Percentiles rank a stretch among this genome's conserved stretches.
phyloP scores from a whole-genome alignment of 176 grass and related monocot genomes.

The Carex parvula region DNA sequence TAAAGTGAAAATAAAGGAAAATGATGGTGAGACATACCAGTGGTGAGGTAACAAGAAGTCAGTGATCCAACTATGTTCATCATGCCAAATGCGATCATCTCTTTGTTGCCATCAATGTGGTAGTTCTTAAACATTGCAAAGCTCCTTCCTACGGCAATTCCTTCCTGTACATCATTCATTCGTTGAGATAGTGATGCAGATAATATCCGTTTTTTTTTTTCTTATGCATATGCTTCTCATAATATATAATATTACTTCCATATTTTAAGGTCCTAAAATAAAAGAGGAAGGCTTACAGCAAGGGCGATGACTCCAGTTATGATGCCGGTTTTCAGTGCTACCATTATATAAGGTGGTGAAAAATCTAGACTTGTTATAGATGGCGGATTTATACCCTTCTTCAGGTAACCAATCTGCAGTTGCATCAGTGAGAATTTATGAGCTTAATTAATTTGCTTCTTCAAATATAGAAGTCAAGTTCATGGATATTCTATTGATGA shows the following conservation, averaged over 20 bases:
- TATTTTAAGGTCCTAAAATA: background rate
- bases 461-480: background rate
- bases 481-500: background rate
- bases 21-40: constrained; percentile 30
- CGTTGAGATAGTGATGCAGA: background rate
- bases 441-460: background rate
- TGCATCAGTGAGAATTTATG: background rate
- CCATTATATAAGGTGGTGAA: constrained; percentile 56
- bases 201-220: background rate
- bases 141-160: constrained; percentile 86
- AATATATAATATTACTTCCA: background rate
- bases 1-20: background rate
- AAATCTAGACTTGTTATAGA: constrained; percentile 60
- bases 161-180: constrained; percentile 56
- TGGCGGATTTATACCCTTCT: constrained; percentile 82
- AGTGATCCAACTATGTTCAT: constrained; percentile 92
- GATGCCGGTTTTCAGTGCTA: constrained; percentile 81
- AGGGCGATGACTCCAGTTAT: constrained; percentile 83
- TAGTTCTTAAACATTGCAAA: constrained; percentile 99
- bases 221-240: background rate
- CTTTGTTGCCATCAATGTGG: constrained; percentile 97
- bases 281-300: constrained; percentile 44
- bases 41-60: constrained; percentile 94
- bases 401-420: constrained; percentile 74
- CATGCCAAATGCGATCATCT: constrained; percentile 85